Evolutionary conservation across 2,329 filamentous ascomycete genomes (phyloP).

Genomic region (Drechslera avenae): DNA sequence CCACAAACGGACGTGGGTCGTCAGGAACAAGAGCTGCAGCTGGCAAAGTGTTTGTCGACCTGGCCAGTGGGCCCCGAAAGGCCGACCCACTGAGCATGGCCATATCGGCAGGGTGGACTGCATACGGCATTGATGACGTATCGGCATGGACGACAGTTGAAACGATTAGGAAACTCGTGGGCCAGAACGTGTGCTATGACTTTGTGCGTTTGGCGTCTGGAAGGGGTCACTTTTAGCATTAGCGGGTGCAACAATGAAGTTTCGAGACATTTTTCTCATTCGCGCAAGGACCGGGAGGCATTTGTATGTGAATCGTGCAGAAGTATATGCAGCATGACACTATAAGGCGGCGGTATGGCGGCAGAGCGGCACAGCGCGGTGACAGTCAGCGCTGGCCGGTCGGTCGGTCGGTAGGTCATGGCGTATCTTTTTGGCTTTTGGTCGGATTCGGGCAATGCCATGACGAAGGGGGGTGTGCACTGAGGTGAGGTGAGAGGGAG

Average conservation of each 20-base stretch:
- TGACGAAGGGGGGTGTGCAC: no score
- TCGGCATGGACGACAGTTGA: slow-evolving; percentile 85
- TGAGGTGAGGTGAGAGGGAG: no score
- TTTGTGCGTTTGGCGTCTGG: slow-evolving; percentile 78
- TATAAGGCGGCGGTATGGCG: neutral
- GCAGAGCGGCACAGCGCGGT: neutral
- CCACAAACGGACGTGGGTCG: slow-evolving; percentile 25
- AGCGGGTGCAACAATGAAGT: no score
- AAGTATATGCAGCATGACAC: slow-evolving; percentile 5
- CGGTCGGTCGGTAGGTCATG: no score
- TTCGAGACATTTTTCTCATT: neutral
- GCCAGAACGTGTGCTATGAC: slow-evolving; percentile 86
- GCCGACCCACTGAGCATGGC: slow-evolving; percentile 72
- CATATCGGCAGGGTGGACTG: slow-evolving; percentile 75
- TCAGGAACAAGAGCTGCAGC: slow-evolving; percentile 33
- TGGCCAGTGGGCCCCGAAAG: slow-evolving; percentile 71
- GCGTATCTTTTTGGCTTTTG: no score
- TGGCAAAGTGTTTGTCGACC: slow-evolving; percentile 77
- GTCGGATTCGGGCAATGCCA: no score
- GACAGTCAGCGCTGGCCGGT: no score
- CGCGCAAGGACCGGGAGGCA: neutral
- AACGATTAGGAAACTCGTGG: slow-evolving; percentile 76
- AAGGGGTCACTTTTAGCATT: slow-evolving; percentile 56
- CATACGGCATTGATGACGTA: slow-evolving; percentile 79
- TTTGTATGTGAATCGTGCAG: neutral